Base-by-base conservation (phyloP, 495 filamentous ascomycete genomes). In the Apiosordaria backusii region DNA sequence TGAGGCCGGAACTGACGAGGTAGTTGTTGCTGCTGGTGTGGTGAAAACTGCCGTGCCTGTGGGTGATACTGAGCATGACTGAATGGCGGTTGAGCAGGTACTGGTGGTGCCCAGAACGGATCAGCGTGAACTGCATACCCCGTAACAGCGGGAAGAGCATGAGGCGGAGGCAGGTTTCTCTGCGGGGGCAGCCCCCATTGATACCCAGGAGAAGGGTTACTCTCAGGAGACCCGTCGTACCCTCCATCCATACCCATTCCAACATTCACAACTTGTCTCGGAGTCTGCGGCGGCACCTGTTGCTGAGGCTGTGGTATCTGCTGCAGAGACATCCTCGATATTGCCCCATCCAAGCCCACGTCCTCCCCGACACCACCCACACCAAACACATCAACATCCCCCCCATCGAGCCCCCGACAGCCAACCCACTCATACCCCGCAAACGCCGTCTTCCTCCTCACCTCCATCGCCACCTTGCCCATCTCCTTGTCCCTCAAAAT, bases 401-500 rank as follows among this genome's bases (percentile, higher is more conserved):
- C 35, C 35, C 35, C 35, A 45, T 45, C 16, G 1, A 45, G 3
- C 35, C 35, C 35, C 6, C 35, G 35, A 45, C 35, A 9, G 9
- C 35, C 35, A 45, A 45, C 35, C 75, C 92, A 97, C 15, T 90
- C 92, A 75, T 98, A 98, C n/a, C 94, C 93, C 61, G 93, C 74
- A 76, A 97, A 97, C 1, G 92, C 92, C 10, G 84, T 89, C 76
- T 80, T 85, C 75, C 92, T 93, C 65, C 94, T 84, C 63, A 93
- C 83, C 63, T 93, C 89, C 70, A 98, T 77, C 1, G 87, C 92
- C 21, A 82, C 83, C 62, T 78, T 81, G 13, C 84, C 86, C 2
- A 88, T 82, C 16, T 80, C 75, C 52, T 80, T 81, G 74, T 98
- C 94, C 45, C 93, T 78, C 57, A 98, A 77, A 62, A 97, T 76